Conservation (phyloP, 768 basidiomycete genomes). For the Auricularia sp. region DNA sequence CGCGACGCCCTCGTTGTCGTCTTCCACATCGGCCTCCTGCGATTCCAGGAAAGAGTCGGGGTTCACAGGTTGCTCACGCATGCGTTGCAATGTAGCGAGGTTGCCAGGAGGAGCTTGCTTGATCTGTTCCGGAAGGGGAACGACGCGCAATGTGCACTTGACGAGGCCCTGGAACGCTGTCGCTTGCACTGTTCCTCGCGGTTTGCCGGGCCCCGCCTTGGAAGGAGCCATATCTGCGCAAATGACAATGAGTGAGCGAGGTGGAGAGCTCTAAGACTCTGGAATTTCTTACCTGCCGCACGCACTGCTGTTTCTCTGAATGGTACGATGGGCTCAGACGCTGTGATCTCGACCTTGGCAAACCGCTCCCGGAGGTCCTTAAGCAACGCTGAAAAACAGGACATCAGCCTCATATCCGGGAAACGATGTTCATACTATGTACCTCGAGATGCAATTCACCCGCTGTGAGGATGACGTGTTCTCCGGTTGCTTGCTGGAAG, state of each 20-base stretch:
- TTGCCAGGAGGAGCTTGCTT: conserved; percentile 72
- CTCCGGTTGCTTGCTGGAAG: conserved; percentile 94
- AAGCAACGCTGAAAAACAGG: conserved; percentile 63
- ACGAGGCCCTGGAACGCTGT: conserved; percentile 57
- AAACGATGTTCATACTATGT: conserved; percentile 9
- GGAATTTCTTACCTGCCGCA: conserved; percentile 44
- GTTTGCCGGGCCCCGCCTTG: conserved; percentile 52
- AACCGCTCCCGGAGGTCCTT: conserved; percentile 92
- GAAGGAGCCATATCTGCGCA: conserved; percentile 75
- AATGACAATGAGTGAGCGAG: not conserved
- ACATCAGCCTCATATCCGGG: not conserved
- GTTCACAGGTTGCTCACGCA: conserved; percentile 27
- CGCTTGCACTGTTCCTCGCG: conserved; percentile 71
- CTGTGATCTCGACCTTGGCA: conserved; percentile 85
- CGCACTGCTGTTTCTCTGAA: conserved; percentile 92
- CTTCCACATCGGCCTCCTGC: conserved; percentile 30
- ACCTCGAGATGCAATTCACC: conserved; percentile 96
- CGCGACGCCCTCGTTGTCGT: conserved; percentile 49
- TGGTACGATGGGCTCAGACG: conserved; percentile 92
- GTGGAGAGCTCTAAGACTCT: not conserved
- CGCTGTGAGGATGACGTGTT: conserved; percentile 92
- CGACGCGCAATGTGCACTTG: conserved; percentile 74
- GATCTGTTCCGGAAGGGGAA: conserved; percentile 63
- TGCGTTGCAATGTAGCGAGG: conserved; percentile 45
- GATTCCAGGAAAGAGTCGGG: conserved; percentile 30